phyloP scores from a whole-genome alignment of 495 filamentous ascomycete species.

The Copromyces sp. region DNA sequence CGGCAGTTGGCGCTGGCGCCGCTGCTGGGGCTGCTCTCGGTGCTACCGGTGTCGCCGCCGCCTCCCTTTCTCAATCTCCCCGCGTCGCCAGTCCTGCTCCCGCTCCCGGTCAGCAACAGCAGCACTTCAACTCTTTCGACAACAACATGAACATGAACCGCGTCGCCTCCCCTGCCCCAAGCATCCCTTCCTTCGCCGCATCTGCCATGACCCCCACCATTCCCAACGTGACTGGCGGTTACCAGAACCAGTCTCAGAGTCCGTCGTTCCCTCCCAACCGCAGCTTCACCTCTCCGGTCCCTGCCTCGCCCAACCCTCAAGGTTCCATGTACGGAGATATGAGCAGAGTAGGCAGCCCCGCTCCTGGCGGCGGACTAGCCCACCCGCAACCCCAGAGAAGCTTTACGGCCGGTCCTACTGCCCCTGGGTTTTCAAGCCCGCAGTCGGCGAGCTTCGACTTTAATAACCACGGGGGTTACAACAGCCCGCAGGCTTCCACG shows the following conservation, averaged over 20 bases:
- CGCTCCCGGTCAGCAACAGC: conserved; percentile 5
- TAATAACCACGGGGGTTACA: not conserved
- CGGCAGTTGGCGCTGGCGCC: conserved; percentile 4
- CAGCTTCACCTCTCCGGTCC: conserved; percentile 21
- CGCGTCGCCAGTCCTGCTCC: conserved; percentile 12
- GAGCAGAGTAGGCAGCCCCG: conserved; percentile 15
- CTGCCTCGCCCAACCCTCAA: conserved; percentile 20
- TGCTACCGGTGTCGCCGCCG: conserved; percentile 19
- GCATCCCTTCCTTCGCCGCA: not conserved
- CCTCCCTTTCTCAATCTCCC: conserved; percentile 14
- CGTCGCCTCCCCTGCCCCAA: not conserved
- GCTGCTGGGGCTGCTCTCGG: conserved; percentile 11
- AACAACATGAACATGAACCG: not conserved
- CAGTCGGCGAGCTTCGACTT: not conserved
- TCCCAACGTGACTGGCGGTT: conserved; percentile 9
- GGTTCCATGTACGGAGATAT: conserved; percentile 12
- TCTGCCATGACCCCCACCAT: conserved; percentile 18
- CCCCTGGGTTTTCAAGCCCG: not conserved
- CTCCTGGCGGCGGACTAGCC: conserved; percentile 2
- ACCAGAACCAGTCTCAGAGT: conserved; percentile 9
- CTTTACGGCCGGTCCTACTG: conserved; percentile 9
- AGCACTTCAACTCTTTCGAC: not conserved
- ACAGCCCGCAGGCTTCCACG: not conserved
- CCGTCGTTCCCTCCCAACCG: conserved; percentile 18
- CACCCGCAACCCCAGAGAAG: conserved; percentile 23